These are phyloP conservation scores for Linum trigynum DNA, from an alignment of 345 rosid species.

Conservation along the genomic window DNA sequence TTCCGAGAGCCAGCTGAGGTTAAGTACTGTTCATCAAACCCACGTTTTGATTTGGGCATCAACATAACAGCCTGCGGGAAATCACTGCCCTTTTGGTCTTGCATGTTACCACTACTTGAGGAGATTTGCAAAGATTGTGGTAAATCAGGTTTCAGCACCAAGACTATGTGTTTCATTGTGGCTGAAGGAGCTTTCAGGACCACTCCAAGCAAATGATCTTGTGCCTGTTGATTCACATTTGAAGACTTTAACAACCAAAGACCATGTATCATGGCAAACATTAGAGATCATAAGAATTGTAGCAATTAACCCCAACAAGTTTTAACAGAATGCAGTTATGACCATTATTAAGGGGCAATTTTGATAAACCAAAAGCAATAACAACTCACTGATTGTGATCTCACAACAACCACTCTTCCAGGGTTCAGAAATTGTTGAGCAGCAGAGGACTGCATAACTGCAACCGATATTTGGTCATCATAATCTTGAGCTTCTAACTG, in stretches of 20 bases:
- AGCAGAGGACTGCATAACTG: conserved; percentile 50
- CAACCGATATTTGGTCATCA: conserved; percentile 42
- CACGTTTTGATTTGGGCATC: conserved; percentile 69
- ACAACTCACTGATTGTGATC: conserved; percentile 61
- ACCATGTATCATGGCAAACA: background rate
- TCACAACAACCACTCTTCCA: conserved; percentile 86
- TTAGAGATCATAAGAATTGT: background rate
- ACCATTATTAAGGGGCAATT: too few relatives aligned
- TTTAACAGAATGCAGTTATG: background rate
- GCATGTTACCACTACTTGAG: conserved; percentile 27
- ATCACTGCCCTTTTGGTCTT: conserved; percentile 42
- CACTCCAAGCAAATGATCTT: conserved; percentile 83
- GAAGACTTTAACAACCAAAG: conserved; percentile 13
- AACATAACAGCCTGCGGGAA: conserved; percentile 48
- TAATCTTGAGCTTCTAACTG: conserved; percentile 44
- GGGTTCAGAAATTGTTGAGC: conserved; percentile 36
- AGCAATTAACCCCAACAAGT: background rate
- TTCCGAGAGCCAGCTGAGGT: conserved; percentile 44
- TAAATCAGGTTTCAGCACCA: conserved; percentile 66
- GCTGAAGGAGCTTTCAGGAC: conserved; percentile 47
- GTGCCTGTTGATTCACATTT: conserved; percentile 38
- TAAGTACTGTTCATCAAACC: conserved; percentile 49
- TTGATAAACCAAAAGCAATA: background rate
- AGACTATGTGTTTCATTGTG: conserved; percentile 48
- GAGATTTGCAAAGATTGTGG: conserved; percentile 37